phyloP scores from a whole-genome alignment of 257 asterid genomes.

The Solanum phureja region DNA sequence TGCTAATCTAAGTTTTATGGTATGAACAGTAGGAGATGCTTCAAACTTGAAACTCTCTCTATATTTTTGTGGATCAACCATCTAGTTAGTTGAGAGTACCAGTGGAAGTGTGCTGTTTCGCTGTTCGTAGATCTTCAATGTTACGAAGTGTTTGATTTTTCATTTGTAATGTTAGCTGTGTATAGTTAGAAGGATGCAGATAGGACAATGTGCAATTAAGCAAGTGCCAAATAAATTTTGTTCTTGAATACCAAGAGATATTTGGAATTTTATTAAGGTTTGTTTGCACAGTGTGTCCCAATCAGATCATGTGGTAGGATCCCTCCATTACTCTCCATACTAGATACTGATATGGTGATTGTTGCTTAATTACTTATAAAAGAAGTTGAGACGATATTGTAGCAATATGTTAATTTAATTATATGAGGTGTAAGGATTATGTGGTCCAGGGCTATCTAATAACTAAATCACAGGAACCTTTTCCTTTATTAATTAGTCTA shows the following conservation, averaged over 20 bases:
- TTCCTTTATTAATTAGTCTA: background rate
- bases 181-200: background rate
- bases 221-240: background rate
- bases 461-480: background rate
- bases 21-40: background rate
- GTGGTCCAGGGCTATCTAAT: background rate
- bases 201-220: background rate
- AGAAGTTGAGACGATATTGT: background rate
- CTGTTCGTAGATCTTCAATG: background rate
- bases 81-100: background rate
- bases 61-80: background rate
- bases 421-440: background rate
- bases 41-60: background rate
- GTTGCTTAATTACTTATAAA: background rate
- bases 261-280: background rate
- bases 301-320: background rate
- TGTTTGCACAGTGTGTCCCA: background rate
- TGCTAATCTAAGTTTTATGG: background rate
- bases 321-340: background rate
- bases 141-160: background rate
- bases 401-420: background rate
- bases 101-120: background rate
- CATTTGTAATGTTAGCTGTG: background rate
- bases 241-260: background rate
- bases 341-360: background rate